Base-by-base conservation (phyloP, 345 rosid genomes). In the Eucalyptus pauciflora region DNA sequence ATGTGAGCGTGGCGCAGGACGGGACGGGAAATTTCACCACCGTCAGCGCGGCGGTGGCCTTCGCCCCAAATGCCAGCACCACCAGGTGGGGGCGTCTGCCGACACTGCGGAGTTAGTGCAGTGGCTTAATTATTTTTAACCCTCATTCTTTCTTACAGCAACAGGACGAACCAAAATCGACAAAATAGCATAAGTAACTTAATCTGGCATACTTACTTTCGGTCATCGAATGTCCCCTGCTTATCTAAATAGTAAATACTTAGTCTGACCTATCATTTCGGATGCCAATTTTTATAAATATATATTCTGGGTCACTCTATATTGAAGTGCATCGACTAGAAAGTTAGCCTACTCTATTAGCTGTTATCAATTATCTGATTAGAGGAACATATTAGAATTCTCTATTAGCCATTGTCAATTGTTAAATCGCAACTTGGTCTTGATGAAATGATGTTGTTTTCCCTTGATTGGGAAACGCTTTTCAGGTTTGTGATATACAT, bases 401-500 rank as follows among this genome's bases (percentile, higher is more conserved):
- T 41, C 29, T 24, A 76, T 76, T 41, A 20, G 48, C n/a, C 54
- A 60, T 51, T n/a, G 54, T 51, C 46, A 51, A 33, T 29, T 51
- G 6, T 86, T 31, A 50, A 50, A 86, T 71, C 24, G 11, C 81
- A 33, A 37, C 81, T 71, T 6, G 45, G 81, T 71, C 33, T 71
- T 20, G 46, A 71, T 71, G 81, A 71, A 71, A 71, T 71, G 46
- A 71, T 71, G 48, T 41, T 9, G 2, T 71, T 10, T 18, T 71
- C 46, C 24, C 24, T 76, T 87, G 43, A 67, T 49, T 24, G 51
- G 45, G 17, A n/a, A 64, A 16, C 46, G 7, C 62, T 22, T 46
- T 37, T 41, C 87, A 97, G 99, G 92, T 95, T 96, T 91, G 95
- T 96, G 91, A 97, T 97, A 90, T 93, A 95, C 87, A 94, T 97